Base-by-base conservation (phyloP, 768 basidiomycete genomes). In the Trametes sanguinea region DNA sequence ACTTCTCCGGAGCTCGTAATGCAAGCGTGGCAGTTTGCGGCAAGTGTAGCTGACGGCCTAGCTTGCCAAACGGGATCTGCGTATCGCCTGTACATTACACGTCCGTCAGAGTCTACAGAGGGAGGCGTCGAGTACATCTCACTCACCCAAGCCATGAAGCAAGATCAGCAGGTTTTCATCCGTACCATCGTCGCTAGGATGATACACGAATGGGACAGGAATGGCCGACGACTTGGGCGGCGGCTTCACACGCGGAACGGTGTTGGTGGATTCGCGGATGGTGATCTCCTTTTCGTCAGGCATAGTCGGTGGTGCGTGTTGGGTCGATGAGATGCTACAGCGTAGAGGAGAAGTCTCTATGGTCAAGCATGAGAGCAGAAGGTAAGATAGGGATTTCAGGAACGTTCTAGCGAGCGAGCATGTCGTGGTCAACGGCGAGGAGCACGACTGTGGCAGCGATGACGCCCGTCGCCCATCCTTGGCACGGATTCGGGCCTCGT, bases 21-120 rank as follows among this genome's bases (percentile, higher is more conserved):
- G 91, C 83, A n/a, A 96, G 83, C 1, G 85, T 80, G 2, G 94
- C 92, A 0, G 95, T 96, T 72, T 95, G 94, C 0, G 94, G 95
- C n/a, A 97, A 83, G 65, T 85, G 90, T 50, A 97, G 74, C 9
- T 83, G 82, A 22, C 78, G 79, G 9, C 86, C 93, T 6, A 97
- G 83, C 55, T 85, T 85, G 35, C 81, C 77, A 71, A 97, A 96
- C 1, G 93, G 92, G 2, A 76, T 48, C 61, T 89, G 86, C 0
- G 88, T 93, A 74, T 96, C 94, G 29, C 94, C 94, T 95, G 64
- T 30, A 40, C 35, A 11, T 6, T 37, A 11, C 35, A 37, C 11
- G 6, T 37, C 11, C 35, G 42, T 43, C 42, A n/a, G 42, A 14
- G 14, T 43, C 42, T 13, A 14, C 42, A 16, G 42, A 22, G 22